phyloP scores from a whole-genome alignment of 495 filamentous ascomycete species.

The Penicillium atrosanguineum region DNA sequence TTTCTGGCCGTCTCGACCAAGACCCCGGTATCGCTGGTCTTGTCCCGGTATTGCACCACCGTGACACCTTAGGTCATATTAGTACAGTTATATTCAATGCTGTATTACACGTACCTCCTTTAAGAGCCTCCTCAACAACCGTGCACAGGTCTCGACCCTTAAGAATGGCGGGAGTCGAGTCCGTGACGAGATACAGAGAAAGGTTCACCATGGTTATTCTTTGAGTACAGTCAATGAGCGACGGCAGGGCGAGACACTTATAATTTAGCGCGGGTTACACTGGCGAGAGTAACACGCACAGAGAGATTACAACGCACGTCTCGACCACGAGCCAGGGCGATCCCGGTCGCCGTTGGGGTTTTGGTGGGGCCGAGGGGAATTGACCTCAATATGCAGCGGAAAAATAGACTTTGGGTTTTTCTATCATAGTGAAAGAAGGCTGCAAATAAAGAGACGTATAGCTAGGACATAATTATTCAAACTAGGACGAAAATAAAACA shows the following conservation, averaged over 20 bases:
- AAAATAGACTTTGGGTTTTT: neutral
- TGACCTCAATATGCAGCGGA: conserved; percentile 14
- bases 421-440: neutral
- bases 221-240: neutral
- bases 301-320: neutral
- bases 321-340: conserved; percentile 11
- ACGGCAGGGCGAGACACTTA: neutral
- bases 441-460: neutral
- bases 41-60: conserved; percentile 88
- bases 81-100: conserved; percentile 2
- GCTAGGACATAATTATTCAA: neutral
- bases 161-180: conserved; percentile 79
- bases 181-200: conserved; percentile 86
- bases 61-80: conserved; percentile 59
- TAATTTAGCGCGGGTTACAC: neutral
- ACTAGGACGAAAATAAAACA: neutral
- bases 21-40: conserved; percentile 71
- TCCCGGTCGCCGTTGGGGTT: conserved; percentile 16
- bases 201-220: conserved; percentile 46
- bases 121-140: conserved; percentile 73
- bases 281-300: conserved; percentile 1
- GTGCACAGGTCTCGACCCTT: conserved; percentile 64
- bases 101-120: conserved; percentile 54
- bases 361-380: conserved; percentile 16
- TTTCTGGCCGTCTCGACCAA: conserved; percentile 68